These are phyloP conservation scores for Aspergillus awamori DNA, from an alignment of 2,329 filamentous ascomycete species.

Conservation along the genomic window DNA sequence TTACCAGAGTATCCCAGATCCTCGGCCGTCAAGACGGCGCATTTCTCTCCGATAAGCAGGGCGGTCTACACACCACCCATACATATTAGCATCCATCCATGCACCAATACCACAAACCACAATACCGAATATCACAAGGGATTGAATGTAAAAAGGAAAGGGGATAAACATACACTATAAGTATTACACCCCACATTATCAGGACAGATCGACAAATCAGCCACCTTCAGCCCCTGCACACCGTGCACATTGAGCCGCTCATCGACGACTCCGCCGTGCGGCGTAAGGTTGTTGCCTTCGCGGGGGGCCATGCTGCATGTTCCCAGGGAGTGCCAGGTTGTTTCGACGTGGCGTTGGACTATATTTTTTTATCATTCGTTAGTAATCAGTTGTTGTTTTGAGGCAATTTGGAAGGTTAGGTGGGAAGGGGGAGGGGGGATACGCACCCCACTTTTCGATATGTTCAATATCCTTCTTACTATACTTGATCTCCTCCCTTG, in stretches of 20 bases:
- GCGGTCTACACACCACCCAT: slow-evolving; percentile 59
- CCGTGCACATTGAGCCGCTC: slow-evolving; percentile 78
- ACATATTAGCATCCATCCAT: neutral
- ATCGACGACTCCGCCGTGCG: slow-evolving; percentile 72
- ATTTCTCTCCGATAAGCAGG: slow-evolving; percentile 75
- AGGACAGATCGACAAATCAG: neutral
- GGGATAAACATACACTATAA: neutral
- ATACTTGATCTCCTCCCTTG: slow-evolving; percentile 69
- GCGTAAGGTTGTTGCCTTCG: slow-evolving; percentile 78
- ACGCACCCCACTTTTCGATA: slow-evolving; percentile 63
- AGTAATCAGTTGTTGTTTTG: neutral
- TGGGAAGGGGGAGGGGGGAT: neutral
- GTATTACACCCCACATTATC: slow-evolving; percentile 7
- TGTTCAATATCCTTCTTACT: slow-evolving; percentile 56
- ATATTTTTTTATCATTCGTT: neutral
- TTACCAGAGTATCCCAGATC: slow-evolving; percentile 73
- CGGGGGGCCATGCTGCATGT: slow-evolving; percentile 78
- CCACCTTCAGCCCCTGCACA: slow-evolving; percentile 75
- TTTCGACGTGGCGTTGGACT: slow-evolving; percentile 73
- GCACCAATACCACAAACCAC: neutral
- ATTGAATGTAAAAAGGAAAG: neutral
- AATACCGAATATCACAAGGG: too few species aligned
- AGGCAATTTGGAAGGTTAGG: too few species aligned
- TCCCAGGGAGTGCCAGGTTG: slow-evolving; percentile 69
- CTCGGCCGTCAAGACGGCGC: slow-evolving; percentile 68